These are phyloP conservation scores for Tilletia setariae DNA, from an alignment of 1,284 basidiomycete genomes.

Conservation along the genomic window DNA sequence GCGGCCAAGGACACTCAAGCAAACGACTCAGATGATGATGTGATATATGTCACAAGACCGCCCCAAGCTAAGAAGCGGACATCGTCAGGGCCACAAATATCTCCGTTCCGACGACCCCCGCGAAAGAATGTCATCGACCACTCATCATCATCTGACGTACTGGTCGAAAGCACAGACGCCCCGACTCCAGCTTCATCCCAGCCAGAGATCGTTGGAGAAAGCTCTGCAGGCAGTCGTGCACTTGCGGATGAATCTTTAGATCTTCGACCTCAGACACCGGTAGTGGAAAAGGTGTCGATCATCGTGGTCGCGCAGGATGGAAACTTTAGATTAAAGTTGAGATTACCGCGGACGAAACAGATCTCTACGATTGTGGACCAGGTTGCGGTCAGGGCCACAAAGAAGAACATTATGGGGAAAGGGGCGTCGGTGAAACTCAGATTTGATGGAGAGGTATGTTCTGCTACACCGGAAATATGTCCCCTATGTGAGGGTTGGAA, in stretches of 20 bases:
- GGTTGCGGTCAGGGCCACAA: background rate
- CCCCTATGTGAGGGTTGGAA: background rate
- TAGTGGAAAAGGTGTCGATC: constrained; percentile 1
- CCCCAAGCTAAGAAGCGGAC: no score
- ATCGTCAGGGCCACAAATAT: no score
- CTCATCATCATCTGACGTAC: no score
- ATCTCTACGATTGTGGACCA: background rate
- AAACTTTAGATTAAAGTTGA: background rate
- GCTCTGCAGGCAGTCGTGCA: no score
- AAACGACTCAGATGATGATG: no score
- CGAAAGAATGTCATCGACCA: no score
- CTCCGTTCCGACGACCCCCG: no score
- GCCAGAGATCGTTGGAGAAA: no score
- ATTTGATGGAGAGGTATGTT: constrained; percentile 11
- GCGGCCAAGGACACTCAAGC: no score
- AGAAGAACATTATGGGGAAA: background rate
- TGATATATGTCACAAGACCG: no score
- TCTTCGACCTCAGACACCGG: background rate
- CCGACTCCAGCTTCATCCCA: no score
- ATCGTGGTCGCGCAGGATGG: background rate
- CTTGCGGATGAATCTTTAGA: background rate
- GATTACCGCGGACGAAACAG: background rate
- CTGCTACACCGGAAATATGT: background rate
- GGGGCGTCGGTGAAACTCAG: constrained; percentile 2
- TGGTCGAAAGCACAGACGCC: no score